Evolutionary conservation across 2,329 filamentous ascomycete genomes (phyloP).

Genomic region (Exophiala sideris): DNA sequence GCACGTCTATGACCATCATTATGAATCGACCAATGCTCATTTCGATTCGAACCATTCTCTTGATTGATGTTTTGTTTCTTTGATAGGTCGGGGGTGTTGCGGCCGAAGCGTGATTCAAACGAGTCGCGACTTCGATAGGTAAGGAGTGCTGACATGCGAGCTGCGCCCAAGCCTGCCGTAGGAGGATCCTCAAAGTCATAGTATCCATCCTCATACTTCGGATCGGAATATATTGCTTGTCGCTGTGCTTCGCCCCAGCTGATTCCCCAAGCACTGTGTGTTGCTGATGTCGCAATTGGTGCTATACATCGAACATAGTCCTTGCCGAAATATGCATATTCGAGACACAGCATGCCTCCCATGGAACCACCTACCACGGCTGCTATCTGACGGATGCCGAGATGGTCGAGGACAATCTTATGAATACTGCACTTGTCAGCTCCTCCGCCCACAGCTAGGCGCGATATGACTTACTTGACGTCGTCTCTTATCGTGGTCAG

Average conservation of each 20-base stretch:
- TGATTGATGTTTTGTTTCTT: conserved; percentile 70
- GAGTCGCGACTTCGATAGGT: conserved; percentile 97
- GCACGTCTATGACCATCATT: conserved; percentile 74
- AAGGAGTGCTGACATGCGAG: conserved; percentile 92
- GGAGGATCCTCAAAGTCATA: conserved; percentile 86
- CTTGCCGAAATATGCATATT: conserved; percentile 69
- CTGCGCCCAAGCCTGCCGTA: conserved; percentile 79
- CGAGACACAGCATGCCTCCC: conserved; percentile 57
- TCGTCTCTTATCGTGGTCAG: conserved; percentile 94
- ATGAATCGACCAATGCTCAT: conserved; percentile 75
- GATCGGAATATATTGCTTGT: conserved; percentile 85
- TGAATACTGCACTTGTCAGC: conserved; percentile 43
- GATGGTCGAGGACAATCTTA: conserved; percentile 52
- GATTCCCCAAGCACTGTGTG: conserved; percentile 58
- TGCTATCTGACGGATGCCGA: conserved; percentile 54
- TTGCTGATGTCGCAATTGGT: conserved; percentile 55
- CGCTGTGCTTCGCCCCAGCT: conserved; percentile 58
- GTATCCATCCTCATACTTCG: conserved; percentile 97
- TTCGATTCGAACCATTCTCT: conserved; percentile 51
- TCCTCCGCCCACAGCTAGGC: neutral
- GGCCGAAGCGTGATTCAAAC: conserved; percentile 90
- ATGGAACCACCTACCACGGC: conserved; percentile 57
- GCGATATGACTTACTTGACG: conserved; percentile 65
- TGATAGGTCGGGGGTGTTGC: conserved; percentile 83
- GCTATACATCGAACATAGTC: conserved; percentile 54